These are phyloP conservation scores for Aspergillus japonicus DNA, from an alignment of 2,329 filamentous ascomycete genomes.

Conservation along the genomic window DNA sequence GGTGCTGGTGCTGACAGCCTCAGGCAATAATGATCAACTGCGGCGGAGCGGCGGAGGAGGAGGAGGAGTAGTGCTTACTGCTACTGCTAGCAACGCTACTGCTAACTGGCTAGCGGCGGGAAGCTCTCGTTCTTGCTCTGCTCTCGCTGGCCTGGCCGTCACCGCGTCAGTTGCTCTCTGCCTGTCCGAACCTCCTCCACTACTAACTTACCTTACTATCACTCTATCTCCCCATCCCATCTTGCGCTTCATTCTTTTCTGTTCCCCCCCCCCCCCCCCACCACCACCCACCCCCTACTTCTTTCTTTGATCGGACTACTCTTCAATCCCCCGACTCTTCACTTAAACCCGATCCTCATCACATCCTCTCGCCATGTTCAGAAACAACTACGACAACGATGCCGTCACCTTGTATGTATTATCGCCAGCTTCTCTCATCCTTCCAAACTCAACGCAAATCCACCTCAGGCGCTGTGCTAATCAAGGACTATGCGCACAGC, in stretches of 20 bases:
- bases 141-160: conserved; percentile 17
- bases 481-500: conserved; percentile 50
- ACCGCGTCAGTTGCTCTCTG: conserved; percentile 38
- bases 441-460: conserved; percentile 12
- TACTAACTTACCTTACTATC: conserved; percentile 5
- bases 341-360: background rate
- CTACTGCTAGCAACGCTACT: background rate
- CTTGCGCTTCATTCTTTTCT: conserved; percentile 9
- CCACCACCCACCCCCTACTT: conserved; percentile 7
- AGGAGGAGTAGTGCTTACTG: background rate
- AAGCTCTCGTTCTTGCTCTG: background rate
- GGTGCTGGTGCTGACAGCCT: conserved; percentile 5
- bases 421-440: conserved; percentile 39
- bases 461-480: conserved; percentile 14
- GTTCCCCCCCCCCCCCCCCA: conserved; percentile 13
- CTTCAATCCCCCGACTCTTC: background rate
- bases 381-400: conserved; percentile 99
- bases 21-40: background rate
- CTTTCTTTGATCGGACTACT: background rate
- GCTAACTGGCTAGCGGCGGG: conserved; percentile 1
- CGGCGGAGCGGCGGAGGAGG: no score
- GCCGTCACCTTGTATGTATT: conserved; percentile 86
- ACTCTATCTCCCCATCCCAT: conserved; percentile 7
- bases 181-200: conserved; percentile 23
- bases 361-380: conserved; percentile 67